Percentiles rank a stretch among this genome's conserved stretches.
Evolutionary conservation across 164 flowering plant species (phyloP).

Genomic region (Cinnamomum chago): DNA sequence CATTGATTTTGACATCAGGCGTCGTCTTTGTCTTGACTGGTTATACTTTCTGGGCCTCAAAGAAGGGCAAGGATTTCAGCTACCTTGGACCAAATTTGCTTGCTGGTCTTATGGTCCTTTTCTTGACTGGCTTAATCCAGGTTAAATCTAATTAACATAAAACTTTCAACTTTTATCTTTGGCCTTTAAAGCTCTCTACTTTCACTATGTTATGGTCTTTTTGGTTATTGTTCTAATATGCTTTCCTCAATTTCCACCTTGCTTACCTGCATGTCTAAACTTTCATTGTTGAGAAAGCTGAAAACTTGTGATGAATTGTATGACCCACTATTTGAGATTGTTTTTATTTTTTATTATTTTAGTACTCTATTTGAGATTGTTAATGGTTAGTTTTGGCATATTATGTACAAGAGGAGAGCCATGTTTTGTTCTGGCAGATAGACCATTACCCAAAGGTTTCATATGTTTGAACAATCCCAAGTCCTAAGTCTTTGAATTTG

Average conservation of each 20-base stretch:
- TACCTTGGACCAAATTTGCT: slow-evolving; percentile 87
- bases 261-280: background rate
- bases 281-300: background rate
- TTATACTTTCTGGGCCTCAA: slow-evolving; percentile 99
- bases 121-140: slow-evolving; percentile 82
- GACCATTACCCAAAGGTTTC: too few relatives aligned
- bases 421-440: too few relatives aligned
- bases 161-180: background rate
- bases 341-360: too few relatives aligned
- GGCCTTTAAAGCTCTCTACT: background rate
- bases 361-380: too few relatives aligned
- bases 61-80: slow-evolving; percentile 97
- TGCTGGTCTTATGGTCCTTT: slow-evolving; percentile 65
- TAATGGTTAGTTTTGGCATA: too few relatives aligned
- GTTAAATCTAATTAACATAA: slow-evolving; percentile 23
- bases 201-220: background rate
- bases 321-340: background rate
- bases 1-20: too few relatives aligned
- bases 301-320: background rate
- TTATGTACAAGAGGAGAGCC: too few relatives aligned
- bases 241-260: background rate
- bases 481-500: too few relatives aligned
- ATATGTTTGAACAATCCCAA: too few relatives aligned
- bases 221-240: background rate
- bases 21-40: too few relatives aligned